Evolutionary conservation across 169 alveolate species (phyloP).

Genomic region (Plasmodium reichenowi): DNA sequence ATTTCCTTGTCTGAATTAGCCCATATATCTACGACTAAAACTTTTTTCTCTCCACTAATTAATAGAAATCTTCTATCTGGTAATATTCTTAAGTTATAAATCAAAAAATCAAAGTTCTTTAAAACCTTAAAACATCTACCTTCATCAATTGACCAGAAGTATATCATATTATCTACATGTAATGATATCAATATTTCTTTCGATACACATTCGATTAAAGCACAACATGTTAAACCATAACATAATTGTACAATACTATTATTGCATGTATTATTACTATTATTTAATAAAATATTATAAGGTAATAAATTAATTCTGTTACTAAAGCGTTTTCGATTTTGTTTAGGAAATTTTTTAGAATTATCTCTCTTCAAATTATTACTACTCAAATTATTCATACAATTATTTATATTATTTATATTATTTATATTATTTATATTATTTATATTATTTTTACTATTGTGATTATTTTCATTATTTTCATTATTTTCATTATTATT

Average conservation of each 20-base stretch:
- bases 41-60: conserved; percentile 33
- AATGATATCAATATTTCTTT: conserved; percentile 68
- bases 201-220: conserved; percentile 65
- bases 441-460: not conserved
- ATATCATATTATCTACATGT: conserved; percentile 41
- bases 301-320: conserved; percentile 56
- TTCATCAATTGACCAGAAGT: conserved; percentile 76
- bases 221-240: conserved; percentile 59
- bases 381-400: not conserved
- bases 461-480: too few relatives aligned
- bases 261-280: conserved; percentile 41
- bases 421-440: not conserved
- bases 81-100: conserved; percentile 53
- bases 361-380: not conserved
- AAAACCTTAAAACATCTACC: conserved; percentile 70
- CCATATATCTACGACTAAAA: conserved; percentile 57
- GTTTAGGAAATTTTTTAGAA: not conserved
- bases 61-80: conserved; percentile 66
- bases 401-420: not conserved
- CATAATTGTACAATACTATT: conserved; percentile 52
- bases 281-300: conserved; percentile 52
- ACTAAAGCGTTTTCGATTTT: not conserved
- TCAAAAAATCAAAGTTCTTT: conserved; percentile 47
- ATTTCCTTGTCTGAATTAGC: conserved; percentile 48
- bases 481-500: not conserved